Evolutionary conservation across 495 filamentous ascomycete species (phyloP), one percentile per base, ranked within the genome.

Genomic region (Penicillium arizonense): DNA sequence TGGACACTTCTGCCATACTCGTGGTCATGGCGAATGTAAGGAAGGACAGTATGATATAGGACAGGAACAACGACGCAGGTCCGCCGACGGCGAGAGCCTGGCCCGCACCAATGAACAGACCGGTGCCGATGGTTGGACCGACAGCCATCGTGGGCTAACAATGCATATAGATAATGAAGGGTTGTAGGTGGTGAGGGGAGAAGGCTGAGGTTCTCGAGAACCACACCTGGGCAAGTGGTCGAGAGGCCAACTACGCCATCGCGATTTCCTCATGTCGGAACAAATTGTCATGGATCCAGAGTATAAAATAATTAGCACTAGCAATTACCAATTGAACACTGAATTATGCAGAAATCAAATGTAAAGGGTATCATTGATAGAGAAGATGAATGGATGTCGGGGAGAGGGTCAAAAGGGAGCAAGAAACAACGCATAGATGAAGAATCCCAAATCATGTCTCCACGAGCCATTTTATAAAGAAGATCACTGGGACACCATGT

Each of bases 11-110:
- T 3, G 82, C 83, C 24, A 83, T 67, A 30, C 76, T 78, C 24
- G 75, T 79, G 64, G 86, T 81, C 53, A 88, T 77, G 43, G 81
- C 67, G 58, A 79, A 87, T 37, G 84, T 79, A 35, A 87, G 56
- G 14, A 79, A 47, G 2, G 83, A 83, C 60, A 87, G 34, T 33
- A 71, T 64, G 62, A 64, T 35, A 40, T 73, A 75, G 24, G 72
- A 69, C 30, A 65, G 26, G 30, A 75, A 59, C 24, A 75, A 54
- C n/a, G 72, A 71, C 35, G 57, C 65, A n/a, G 72, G 72, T 12
- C 72, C 72, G 34, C 72, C 72, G 21, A 63, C 60, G 23, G 72
- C 70, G 45, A 75, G 58, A 8, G 70, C 70, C 49, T 73, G 69
- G 44, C 72, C 70, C 43, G 67, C 61, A 34, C 69, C 69, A 52